Evolutionary conservation across 495 filamentous ascomycete genomes (phyloP).

Genomic region (Neurospora sp.): DNA sequence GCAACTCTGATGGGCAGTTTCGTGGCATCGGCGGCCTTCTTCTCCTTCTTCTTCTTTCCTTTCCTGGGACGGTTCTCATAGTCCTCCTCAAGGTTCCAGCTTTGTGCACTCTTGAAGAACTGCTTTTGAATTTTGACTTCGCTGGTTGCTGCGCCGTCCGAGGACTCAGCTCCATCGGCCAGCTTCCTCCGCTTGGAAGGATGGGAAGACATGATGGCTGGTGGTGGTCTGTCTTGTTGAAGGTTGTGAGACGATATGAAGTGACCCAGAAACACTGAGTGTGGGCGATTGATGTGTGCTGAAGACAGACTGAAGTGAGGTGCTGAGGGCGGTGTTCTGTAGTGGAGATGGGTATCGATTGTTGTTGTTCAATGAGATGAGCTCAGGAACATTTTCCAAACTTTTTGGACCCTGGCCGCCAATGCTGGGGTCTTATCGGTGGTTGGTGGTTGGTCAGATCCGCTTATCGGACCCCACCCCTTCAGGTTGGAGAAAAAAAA

Average conservation of each 20-base stretch:
- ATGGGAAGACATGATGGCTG: constrained; percentile 27
- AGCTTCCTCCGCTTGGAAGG: constrained; percentile 36
- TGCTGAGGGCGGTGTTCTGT: background rate
- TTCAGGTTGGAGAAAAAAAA: constrained; percentile 14
- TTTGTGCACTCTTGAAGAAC: constrained; percentile 37
- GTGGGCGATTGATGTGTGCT: background rate
- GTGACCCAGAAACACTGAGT: background rate
- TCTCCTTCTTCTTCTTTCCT: constrained; percentile 60
- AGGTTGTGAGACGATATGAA: background rate
- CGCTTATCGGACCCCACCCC: constrained; percentile 13
- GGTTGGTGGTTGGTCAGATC: background rate
- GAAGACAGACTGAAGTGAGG: background rate
- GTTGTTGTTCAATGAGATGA: background rate
- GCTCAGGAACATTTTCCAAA: background rate
- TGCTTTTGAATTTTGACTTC: constrained; percentile 30
- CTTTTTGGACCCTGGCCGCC: background rate
- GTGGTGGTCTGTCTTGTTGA: background rate
- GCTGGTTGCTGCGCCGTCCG: constrained; percentile 19
- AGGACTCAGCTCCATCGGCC: constrained; percentile 19
- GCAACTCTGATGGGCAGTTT: constrained; percentile 78
- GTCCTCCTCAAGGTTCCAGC: constrained; percentile 84
- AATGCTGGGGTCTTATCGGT: constrained; percentile 9
- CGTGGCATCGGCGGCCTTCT: constrained; percentile 24
- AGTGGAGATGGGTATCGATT: background rate
- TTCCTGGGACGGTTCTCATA: constrained; percentile 78